These are phyloP conservation scores for Verticillium isaacii DNA, from an alignment of 2,329 filamentous ascomycete genomes.

Conservation along the genomic window DNA sequence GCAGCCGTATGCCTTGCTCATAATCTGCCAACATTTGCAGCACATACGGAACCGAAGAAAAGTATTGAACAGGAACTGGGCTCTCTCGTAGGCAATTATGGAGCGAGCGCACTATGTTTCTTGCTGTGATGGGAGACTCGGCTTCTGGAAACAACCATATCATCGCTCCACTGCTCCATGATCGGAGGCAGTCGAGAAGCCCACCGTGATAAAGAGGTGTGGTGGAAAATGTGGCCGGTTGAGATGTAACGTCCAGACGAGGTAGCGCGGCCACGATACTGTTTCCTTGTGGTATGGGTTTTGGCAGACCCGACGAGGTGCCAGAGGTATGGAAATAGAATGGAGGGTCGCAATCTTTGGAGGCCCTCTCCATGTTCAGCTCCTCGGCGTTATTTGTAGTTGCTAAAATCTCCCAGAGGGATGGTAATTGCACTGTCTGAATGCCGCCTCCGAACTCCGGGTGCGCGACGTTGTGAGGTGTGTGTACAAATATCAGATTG, in stretches of 20 bases:
- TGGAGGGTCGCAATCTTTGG: slow-evolving; percentile 31
- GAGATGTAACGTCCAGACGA: slow-evolving; percentile 12
- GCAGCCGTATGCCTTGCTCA: slow-evolving; percentile 29
- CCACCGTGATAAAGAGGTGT: slow-evolving; percentile 65
- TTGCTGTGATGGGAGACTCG: slow-evolving; percentile 48
- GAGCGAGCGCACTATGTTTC: slow-evolving; percentile 46
- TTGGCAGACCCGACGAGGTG: slow-evolving; percentile 58
- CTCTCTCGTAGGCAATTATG: slow-evolving; percentile 23
- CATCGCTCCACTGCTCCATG: slow-evolving; percentile 54
- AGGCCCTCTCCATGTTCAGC: neutral
- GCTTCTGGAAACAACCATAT: slow-evolving; percentile 61
- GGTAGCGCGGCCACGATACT: slow-evolving; percentile 15
- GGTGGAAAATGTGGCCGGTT: slow-evolving; percentile 54
- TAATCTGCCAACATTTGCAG: slow-evolving; percentile 47
- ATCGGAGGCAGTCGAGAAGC: slow-evolving; percentile 55
- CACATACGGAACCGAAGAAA: slow-evolving; percentile 58
- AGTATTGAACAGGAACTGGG: slow-evolving; percentile 41
- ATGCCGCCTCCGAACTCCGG: neutral
- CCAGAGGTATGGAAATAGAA: slow-evolving; percentile 62
- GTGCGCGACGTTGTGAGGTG: neutral
- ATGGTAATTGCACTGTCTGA: neutral
- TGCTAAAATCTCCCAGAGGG: neutral
- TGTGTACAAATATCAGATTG: slow-evolving; percentile 33
- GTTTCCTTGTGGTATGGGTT: slow-evolving; percentile 54
- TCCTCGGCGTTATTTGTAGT: neutral